Evolutionary conservation across 73 alveolate genomes (phyloP).

Genomic region (Paramecium tetraurelia): DNA sequence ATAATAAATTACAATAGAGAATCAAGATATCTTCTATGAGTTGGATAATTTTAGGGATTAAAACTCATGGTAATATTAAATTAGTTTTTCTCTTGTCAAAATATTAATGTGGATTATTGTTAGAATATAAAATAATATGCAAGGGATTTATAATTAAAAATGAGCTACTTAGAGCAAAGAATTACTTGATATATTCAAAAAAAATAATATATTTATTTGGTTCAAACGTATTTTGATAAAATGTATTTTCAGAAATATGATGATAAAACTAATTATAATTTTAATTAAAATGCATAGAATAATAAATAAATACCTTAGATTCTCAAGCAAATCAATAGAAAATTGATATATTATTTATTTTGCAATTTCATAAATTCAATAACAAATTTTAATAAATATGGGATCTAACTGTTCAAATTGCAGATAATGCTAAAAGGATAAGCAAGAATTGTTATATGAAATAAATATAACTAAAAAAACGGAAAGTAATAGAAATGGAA

Average conservation of each 20-base stretch:
- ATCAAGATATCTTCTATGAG: too few relatives aligned
- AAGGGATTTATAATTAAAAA: too few relatives aligned
- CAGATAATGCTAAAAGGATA: neutral
- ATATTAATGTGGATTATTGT: too few relatives aligned
- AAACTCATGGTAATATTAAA: too few relatives aligned
- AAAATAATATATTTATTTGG: too few relatives aligned
- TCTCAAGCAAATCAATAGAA: neutral
- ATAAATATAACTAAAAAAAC: neutral
- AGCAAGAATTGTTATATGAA: neutral
- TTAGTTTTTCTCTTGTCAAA: too few relatives aligned
- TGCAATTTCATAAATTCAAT: neutral
- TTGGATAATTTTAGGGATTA: too few relatives aligned
- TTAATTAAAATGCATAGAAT: neutral
- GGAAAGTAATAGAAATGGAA: neutral
- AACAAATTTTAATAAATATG: neutral
- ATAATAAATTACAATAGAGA: too few relatives aligned
- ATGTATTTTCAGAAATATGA: neutral
- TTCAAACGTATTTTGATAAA: too few relatives aligned
- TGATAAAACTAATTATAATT: neutral
- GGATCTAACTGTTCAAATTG: slow-evolving; percentile 9
- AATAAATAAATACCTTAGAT: neutral
- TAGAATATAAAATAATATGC: too few relatives aligned
- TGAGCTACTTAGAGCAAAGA: neutral
- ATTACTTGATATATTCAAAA: too few relatives aligned
- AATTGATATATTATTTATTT: neutral